Conservation (phyloP, 2,329 filamentous ascomycete species). For the Botrytis byssoidea region DNA sequence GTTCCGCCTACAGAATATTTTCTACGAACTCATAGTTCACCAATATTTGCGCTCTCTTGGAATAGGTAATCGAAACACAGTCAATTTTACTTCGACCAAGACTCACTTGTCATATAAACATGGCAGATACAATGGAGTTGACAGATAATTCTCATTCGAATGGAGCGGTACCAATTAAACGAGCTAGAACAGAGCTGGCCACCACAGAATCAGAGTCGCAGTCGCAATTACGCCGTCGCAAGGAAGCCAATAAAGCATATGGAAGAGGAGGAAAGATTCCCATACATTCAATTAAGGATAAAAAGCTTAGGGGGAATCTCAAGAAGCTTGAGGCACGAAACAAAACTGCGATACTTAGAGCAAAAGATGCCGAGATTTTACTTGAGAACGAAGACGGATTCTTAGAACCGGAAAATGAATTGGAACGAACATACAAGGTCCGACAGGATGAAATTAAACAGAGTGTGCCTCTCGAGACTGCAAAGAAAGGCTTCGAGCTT, state of each 20-base stretch:
- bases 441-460: slow-evolving; percentile 80
- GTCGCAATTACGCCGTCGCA: slow-evolving; percentile 46
- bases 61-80: neutral
- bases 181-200: slow-evolving; percentile 50
- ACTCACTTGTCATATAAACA: neutral
- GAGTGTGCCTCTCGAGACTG: slow-evolving; percentile 76
- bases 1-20: neutral
- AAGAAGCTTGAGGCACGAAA: slow-evolving; percentile 78
- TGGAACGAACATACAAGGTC: slow-evolving; percentile 91
- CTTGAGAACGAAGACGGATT: slow-evolving; percentile 85
- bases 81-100: neutral
- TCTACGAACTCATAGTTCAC: neutral
- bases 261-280: slow-evolving; percentile 78
- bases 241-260: slow-evolving; percentile 72
- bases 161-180: slow-evolving; percentile 52
- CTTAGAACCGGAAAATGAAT: slow-evolving; percentile 80
- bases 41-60: slow-evolving; percentile 13
- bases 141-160: slow-evolving; percentile 43
- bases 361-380: slow-evolving; percentile 93
- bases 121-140: slow-evolving; percentile 27
- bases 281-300: slow-evolving; percentile 74
- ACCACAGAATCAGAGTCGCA: slow-evolving; percentile 34
- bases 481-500: slow-evolving; percentile 90
- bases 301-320: slow-evolving; percentile 82
- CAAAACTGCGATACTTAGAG: slow-evolving; percentile 74